Conservation (phyloP, 495 filamentous ascomycete species). For the Eremomyces bilateralis region DNA sequence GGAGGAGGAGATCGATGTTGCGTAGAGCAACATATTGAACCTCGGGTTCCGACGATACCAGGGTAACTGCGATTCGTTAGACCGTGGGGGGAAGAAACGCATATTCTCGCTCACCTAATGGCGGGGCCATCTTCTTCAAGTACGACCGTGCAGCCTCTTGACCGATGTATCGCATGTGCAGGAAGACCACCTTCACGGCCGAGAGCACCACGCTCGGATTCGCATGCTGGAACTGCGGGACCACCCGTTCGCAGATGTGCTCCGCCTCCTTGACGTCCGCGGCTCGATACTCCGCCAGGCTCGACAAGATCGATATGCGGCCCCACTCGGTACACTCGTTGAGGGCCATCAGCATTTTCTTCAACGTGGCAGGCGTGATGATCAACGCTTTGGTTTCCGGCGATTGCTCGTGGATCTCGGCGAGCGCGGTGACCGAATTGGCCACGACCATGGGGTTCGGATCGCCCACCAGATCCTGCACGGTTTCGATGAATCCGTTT, state of each 20-base stretch:
- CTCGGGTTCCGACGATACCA: conserved; percentile 87
- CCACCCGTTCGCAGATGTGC: conserved; percentile 91
- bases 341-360: conserved; percentile 88
- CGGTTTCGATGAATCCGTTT: conserved; percentile 86
- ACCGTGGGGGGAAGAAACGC: too few species aligned
- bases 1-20: conserved; percentile 87
- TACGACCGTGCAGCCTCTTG: conserved; percentile 61
- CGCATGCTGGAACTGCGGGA: conserved; percentile 95
- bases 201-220: conserved; percentile 93
- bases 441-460: conserved; percentile 98
- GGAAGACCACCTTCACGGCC: conserved; percentile 91
- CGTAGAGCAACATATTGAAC: conserved; percentile 93
- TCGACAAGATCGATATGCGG: conserved; percentile 80
- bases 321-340: conserved; percentile 99
- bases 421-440: conserved; percentile 81
- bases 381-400: conserved; percentile 76
- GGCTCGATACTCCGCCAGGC: conserved; percentile 71
- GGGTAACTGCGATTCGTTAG: conserved; percentile 71
- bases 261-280: conserved; percentile 84
- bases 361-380: conserved; percentile 59
- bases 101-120: conserved; percentile 50
- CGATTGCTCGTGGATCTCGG: conserved; percentile 75
- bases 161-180: conserved; percentile 77
- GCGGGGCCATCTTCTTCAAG: conserved; percentile 94
- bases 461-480: conserved; percentile 92